phyloP scores from a whole-genome alignment of 1,139 yeast species.

The Hansenula lynferdii region DNA sequence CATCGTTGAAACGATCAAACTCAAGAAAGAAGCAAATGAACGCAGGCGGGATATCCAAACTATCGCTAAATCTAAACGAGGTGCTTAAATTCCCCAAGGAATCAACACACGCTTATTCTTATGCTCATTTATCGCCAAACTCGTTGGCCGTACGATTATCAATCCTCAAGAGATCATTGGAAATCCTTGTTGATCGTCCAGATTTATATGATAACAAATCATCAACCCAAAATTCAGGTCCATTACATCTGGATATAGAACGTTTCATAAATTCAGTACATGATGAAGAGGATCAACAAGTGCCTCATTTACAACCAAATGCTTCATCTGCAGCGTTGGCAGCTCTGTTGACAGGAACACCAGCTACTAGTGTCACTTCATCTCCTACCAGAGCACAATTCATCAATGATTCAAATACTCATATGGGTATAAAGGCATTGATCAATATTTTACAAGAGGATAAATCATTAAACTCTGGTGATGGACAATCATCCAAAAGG shows the following conservation, averaged over 20 bases:
- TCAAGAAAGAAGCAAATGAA: conserved; percentile 2
- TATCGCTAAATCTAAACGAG: conserved; percentile 25
- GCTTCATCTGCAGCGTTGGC: conserved; percentile 64
- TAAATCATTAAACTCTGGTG: conserved; percentile 27
- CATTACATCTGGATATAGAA: conserved; percentile 20
- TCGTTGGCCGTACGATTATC: conserved; percentile 72
- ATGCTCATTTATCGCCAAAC: conserved; percentile 77
- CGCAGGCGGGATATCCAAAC: conserved; percentile 20
- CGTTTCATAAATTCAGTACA: conserved; percentile 18
- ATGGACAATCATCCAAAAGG: conserved; percentile 26
- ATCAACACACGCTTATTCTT: conserved; percentile 81
- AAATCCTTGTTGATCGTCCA: conserved; percentile 63
- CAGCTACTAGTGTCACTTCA: neutral
- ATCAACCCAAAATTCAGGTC: conserved; percentile 4
- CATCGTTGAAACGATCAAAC: conserved; percentile 3
- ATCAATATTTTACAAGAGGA: conserved; percentile 29
- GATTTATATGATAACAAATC: conserved; percentile 31
- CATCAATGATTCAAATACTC: conserved; percentile 7
- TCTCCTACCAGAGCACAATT: neutral
- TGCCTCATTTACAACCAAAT: conserved; percentile 25
- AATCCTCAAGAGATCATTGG: conserved; percentile 70
- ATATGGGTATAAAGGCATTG: conserved; percentile 17
- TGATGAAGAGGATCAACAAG: conserved; percentile 39
- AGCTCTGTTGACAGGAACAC: conserved; percentile 37
- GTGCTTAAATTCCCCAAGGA: conserved; percentile 64